Evolutionary conservation across 1,139 yeast genomes (phyloP).

Genomic region (Yamadazyma taylorii): DNA sequence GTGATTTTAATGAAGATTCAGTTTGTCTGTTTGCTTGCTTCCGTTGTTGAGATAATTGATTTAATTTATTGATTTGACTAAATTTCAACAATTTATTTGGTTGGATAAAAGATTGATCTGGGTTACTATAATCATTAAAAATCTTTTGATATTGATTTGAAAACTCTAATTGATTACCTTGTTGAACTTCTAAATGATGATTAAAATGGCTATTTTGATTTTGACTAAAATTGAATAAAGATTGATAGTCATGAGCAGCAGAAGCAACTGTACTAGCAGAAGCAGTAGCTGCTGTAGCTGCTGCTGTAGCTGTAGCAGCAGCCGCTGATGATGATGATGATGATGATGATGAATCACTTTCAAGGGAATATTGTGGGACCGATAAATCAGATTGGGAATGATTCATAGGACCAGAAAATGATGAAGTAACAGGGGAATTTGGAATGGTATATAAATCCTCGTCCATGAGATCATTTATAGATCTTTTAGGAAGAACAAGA

Average conservation of each 20-base stretch:
- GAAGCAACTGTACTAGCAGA: background rate
- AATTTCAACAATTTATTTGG: constrained; percentile 15
- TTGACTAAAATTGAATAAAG: constrained; percentile 3
- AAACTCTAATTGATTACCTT: constrained; percentile 1
- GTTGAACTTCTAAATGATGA: constrained; percentile 2
- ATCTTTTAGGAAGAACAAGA: constrained; percentile 52
- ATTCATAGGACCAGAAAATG: constrained; percentile 8
- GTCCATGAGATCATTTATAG: constrained; percentile 60
- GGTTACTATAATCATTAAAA: constrained; percentile 40
- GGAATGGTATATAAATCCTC: constrained; percentile 62
- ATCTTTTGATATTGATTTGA: constrained; percentile 12
- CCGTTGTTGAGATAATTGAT: background rate
- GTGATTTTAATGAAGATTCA: too few relatives aligned
- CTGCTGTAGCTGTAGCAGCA: background rate
- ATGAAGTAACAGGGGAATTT: constrained; percentile 18
- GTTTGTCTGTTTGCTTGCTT: constrained; percentile 2
- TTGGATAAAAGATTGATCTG: constrained; percentile 31
- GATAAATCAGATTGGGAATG: constrained; percentile 10
- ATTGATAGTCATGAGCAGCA: constrained; percentile 1
- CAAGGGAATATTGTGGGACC: constrained; percentile 3
- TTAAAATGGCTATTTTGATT: background rate
- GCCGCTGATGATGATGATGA: too few relatives aligned
- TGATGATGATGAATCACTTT: too few relatives aligned
- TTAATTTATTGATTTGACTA: background rate
- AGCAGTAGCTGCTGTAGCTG: background rate